Base-by-base conservation (phyloP, 169 alveolate species). In the Plasmodium cynomolgi region DNA sequence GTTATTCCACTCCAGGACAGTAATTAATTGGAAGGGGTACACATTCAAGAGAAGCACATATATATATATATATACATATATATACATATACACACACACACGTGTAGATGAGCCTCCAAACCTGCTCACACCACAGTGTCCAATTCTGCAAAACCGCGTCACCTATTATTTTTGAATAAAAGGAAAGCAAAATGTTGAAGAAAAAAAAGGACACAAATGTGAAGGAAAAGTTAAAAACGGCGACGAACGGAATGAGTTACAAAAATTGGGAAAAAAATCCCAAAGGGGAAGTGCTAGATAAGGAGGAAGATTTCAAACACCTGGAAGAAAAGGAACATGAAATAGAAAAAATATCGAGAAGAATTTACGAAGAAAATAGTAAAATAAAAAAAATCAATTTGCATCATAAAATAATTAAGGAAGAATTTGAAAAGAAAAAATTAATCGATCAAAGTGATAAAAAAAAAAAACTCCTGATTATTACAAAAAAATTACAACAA, bases 291-390 rank as follows among this genome's bases (percentile, higher is more conserved):
- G 20, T 26, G 34, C 29, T 15, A 34, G 84, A 84, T 44, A 54
- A 84, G 15, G 34, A 68, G 29, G 91, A 90, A 26, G 84, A 79
- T 41, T 62, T 58, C 33, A 90, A 80, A 80, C 72, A 90, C 83
- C 82, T 90, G 15, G 90, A 68, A 6, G 94, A 90, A 37, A 90
- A 79, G 58, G 94, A 90, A 80, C 20, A 80, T 62, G 94, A 90
- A 58, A 90, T 90, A 33, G 91, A 90, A 26, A 90, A 90, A 90
- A 81, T 90, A 41, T 90, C 94, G 31, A 72, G 90, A 17, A 80
- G 41, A 80, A 90, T 90, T 39, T 90, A 80, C 82, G 94, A 90
- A 90, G 94, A 90, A 44, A 90, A 90, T 80, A 90, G 91, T 90
- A 90, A 90, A 90, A 90, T 90, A 79, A 90, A 90, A 90, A 90